These are phyloP conservation scores for Vitis riparia DNA, from an alignment of 164 flowering plant species.

Conservation along the genomic window DNA sequence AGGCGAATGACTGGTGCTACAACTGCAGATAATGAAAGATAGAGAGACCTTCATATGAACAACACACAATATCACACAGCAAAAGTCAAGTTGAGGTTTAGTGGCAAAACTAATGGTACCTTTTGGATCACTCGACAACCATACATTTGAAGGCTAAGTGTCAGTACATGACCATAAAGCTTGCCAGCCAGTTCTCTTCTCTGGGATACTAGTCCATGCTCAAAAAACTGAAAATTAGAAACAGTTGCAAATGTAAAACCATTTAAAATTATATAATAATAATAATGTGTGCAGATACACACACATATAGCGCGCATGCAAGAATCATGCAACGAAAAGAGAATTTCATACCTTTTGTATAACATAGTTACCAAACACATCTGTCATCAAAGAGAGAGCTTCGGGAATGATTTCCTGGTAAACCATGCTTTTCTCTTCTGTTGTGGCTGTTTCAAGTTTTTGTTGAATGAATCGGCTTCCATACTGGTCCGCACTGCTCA, in stretches of 20 bases:
- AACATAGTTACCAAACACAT: constrained; percentile 95
- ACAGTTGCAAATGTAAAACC: not conserved
- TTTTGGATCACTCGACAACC: constrained; percentile 91
- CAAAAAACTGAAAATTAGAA: constrained; percentile 63
- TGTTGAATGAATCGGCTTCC: constrained; percentile 95
- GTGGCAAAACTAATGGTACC: constrained; percentile 34
- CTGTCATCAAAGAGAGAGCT: constrained; percentile 84
- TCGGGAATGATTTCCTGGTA: constrained; percentile 80
- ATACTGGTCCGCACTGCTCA: constrained; percentile 85
- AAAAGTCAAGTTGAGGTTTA: not conserved
- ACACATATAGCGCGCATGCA: not conserved
- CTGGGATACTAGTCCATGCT: constrained; percentile 77
- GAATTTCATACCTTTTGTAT: constrained; percentile 72
- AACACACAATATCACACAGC: not conserved
- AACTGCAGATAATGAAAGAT: too few species aligned
- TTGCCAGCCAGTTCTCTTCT: constrained; percentile 75
- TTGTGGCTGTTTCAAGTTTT: constrained; percentile 86
- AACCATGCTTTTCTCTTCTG: constrained; percentile 81
- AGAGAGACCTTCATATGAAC: too few species aligned
- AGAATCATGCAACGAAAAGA: not conserved
- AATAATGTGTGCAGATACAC: not conserved
- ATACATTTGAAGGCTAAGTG: constrained; percentile 91
- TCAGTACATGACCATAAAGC: constrained; percentile 65
- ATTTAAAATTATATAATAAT: not conserved
- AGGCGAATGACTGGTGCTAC: too few species aligned